A percentile compares a stretch with the other conserved stretches of the same genome.
Conservation (phyloP, 2,329 filamentous ascomycete genomes). For the Biscogniauxia sp. region DNA sequence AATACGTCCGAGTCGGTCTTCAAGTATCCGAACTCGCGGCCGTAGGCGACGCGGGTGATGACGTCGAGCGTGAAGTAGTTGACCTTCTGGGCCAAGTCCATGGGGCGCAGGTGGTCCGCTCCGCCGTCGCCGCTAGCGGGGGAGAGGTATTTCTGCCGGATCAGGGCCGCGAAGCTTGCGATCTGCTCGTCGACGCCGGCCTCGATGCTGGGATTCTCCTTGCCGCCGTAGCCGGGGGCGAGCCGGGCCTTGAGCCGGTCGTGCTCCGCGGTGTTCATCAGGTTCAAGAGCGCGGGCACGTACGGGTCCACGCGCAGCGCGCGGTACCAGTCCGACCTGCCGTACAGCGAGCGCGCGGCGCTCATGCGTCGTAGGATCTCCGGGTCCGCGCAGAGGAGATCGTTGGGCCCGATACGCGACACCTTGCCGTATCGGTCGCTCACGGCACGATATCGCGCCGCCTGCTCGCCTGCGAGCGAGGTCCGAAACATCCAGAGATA, state of each 20-base stretch:
- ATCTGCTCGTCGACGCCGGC: slow-evolving; percentile 17
- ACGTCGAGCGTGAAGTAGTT: slow-evolving; percentile 25
- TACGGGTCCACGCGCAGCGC: slow-evolving; percentile 24
- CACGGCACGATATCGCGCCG: slow-evolving; percentile 11
- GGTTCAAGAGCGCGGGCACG: slow-evolving; percentile 51
- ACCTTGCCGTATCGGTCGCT: slow-evolving; percentile 29
- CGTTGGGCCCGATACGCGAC: slow-evolving; percentile 40
- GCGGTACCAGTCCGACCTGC: slow-evolving; percentile 17
- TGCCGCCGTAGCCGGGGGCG: slow-evolving; percentile 18
- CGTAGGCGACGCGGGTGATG: slow-evolving; percentile 27
- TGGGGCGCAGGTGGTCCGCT: background rate
- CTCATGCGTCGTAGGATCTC: slow-evolving; percentile 37
- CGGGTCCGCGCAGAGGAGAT: slow-evolving; percentile 39
- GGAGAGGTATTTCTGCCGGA: slow-evolving; percentile 20
- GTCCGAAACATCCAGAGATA: slow-evolving; percentile 39
- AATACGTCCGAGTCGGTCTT: slow-evolving; percentile 24
- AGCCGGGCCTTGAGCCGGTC: slow-evolving; percentile 27
- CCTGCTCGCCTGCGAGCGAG: slow-evolving; percentile 27
- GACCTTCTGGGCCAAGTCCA: slow-evolving; percentile 18
- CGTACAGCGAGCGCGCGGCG: slow-evolving; percentile 20
- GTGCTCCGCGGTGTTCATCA: slow-evolving; percentile 43
- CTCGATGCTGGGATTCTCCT: slow-evolving; percentile 21
- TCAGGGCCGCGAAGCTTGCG: slow-evolving; percentile 13
- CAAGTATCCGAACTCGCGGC: slow-evolving; percentile 28
- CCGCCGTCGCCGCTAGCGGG: background rate